Conservation (phyloP, 345 rosid genomes). For the Cardiospermum halicacabum region DNA sequence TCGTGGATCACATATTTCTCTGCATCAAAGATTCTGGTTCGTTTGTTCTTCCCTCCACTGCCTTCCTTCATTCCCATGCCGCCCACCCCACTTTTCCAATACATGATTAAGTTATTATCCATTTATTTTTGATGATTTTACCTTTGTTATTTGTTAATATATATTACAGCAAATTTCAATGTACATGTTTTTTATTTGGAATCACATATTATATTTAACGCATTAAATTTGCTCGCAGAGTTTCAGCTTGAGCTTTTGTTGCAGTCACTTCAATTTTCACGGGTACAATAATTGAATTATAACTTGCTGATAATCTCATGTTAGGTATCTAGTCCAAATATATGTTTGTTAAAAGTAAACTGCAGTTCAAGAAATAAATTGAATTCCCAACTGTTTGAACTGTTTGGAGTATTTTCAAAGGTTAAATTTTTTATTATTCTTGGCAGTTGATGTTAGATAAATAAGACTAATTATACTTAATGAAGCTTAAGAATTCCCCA, state of each 20-base stretch:
- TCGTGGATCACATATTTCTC: constrained; percentile 96
- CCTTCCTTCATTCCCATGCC: too few relatives aligned
- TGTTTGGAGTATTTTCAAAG: neutral
- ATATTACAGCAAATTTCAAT: constrained; percentile 14
- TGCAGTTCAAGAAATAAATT: neutral
- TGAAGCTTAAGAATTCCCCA: neutral
- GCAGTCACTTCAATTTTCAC: constrained; percentile 93
- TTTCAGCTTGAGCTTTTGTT: constrained; percentile 91
- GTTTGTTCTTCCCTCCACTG: constrained; percentile 26
- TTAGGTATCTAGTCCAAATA: constrained; percentile 15
- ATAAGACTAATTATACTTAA: neutral
- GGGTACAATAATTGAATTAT: constrained; percentile 48
- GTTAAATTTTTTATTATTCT: neutral
- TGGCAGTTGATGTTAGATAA: neutral
- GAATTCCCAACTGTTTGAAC: neutral
- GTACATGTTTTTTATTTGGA: neutral
- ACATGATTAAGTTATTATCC: neutral
- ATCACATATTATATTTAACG: constrained; percentile 2
- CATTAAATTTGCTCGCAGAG: constrained; percentile 50
- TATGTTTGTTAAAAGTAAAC: constrained; percentile 9
- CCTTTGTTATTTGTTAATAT: neutral
- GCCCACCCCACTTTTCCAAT: neutral
- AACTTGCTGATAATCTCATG: constrained; percentile 15
- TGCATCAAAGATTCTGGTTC: constrained; percentile 93
- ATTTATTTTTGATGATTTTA: neutral